Conservation (phyloP, 2,329 filamentous ascomycete species). For the Penicillium sp. region DNA sequence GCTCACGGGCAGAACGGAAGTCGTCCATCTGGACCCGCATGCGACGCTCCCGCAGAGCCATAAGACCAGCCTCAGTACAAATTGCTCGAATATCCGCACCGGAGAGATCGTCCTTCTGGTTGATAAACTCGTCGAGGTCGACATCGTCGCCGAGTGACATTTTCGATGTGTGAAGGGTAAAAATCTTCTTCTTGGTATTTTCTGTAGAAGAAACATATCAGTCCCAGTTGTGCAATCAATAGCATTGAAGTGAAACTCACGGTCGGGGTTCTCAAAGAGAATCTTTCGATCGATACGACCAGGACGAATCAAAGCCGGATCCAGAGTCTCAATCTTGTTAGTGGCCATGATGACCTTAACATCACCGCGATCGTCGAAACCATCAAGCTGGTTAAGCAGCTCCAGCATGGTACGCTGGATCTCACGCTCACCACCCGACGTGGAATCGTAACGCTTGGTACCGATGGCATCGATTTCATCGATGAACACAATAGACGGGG, state of each 20-base stretch:
- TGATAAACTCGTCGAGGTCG: conserved; percentile 98
- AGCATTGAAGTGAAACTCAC: conserved; percentile 49
- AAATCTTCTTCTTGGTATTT: conserved; percentile 97
- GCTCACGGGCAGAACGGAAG: conserved; percentile 88
- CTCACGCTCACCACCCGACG: conserved; percentile 93
- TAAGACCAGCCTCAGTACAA: conserved; percentile 92
- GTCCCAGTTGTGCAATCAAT: not conserved
- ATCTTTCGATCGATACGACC: conserved; percentile 99
- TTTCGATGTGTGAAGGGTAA: conserved; percentile 96
- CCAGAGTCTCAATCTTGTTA: conserved; percentile 98
- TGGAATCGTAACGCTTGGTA: conserved; percentile 97
- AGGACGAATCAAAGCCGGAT: conserved; percentile 92
- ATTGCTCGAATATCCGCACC: conserved; percentile 99
- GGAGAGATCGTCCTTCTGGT: conserved; percentile 94
- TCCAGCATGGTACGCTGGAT: conserved; percentile 99
- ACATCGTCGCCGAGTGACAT: conserved; percentile 97
- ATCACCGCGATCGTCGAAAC: conserved; percentile 97
- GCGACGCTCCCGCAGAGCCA: conserved; percentile 89
- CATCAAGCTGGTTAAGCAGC: conserved; percentile 95
- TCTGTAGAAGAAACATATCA: conserved; percentile 49
- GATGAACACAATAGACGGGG: conserved; percentile 97
- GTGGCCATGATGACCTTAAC: conserved; percentile 99
- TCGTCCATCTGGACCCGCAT: conserved; percentile 99
- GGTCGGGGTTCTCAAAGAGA: conserved; percentile 72
- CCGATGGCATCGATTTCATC: conserved; percentile 99